Conservation (phyloP, 202 grass and related monocot species). For the Schoenoplectus tabernaemontani region DNA sequence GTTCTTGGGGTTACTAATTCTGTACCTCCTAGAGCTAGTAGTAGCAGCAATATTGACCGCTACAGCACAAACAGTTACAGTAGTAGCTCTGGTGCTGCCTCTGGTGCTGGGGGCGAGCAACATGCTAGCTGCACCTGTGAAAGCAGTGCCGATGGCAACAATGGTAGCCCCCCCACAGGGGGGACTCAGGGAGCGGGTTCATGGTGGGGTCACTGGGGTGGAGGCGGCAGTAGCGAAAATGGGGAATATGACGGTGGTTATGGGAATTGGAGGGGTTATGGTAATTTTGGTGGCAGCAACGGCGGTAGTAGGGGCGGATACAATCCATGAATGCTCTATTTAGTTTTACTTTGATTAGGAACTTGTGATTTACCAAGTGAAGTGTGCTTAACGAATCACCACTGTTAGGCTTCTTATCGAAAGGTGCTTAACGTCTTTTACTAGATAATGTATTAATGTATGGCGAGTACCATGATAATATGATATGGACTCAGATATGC, state of each 20-base stretch:
- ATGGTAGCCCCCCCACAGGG: background rate
- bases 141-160: constrained; percentile 7
- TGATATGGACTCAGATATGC: background rate
- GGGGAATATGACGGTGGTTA: background rate
- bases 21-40: background rate
- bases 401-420: background rate
- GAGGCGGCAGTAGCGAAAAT: background rate
- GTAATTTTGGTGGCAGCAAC: background rate
- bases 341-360: background rate
- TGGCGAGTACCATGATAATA: background rate
- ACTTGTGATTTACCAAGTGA: background rate
- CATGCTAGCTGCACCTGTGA: background rate
- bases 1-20: background rate
- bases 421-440: background rate
- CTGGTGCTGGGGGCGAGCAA: background rate
- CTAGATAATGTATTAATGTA: background rate
- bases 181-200: background rate
- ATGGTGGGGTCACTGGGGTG: background rate
- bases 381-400: background rate
- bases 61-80: background rate
- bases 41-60: background rate
- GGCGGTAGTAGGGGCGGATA: background rate
- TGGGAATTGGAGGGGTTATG: background rate
- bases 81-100: background rate
- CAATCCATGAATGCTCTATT: constrained; percentile 15